Evolutionary conservation across 2,329 filamentous ascomycete species (phyloP).

Genomic region (Arthrobotrys pseudoclavata): DNA sequence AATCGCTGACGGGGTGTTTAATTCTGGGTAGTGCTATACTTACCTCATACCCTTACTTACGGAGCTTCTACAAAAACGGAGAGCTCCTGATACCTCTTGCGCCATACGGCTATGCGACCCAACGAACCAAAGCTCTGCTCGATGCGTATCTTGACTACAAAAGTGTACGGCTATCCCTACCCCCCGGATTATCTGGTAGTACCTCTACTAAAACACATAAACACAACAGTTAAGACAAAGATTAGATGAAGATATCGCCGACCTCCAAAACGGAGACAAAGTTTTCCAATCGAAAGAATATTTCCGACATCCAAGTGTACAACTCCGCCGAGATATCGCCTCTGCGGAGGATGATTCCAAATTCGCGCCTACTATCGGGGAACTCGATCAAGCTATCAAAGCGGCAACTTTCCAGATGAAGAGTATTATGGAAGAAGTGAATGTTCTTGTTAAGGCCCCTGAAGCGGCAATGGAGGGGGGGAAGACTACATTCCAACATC

Average conservation of each 20-base stretch:
- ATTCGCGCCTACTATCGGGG: slow-evolving; percentile 23
- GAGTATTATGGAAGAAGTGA: slow-evolving; percentile 60
- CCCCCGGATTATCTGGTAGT: not conserved
- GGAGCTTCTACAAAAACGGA: slow-evolving; percentile 61
- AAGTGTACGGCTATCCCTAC: slow-evolving; percentile 29
- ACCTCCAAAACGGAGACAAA: slow-evolving; percentile 56
- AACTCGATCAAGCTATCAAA: slow-evolving; percentile 45
- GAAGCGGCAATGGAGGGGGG: slow-evolving; percentile 20
- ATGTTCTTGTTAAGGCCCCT: slow-evolving; percentile 26
- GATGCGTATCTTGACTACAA: slow-evolving; percentile 63
- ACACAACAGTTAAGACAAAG: slow-evolving; percentile 34
- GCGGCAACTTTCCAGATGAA: slow-evolving; percentile 57
- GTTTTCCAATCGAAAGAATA: slow-evolving; percentile 55
- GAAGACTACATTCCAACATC: slow-evolving; percentile 34
- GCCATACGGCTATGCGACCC: slow-evolving; percentile 62
- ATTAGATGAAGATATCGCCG: slow-evolving; percentile 39
- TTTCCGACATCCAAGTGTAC: slow-evolving; percentile 26
- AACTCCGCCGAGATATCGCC: slow-evolving; percentile 23
- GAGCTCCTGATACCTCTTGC: slow-evolving; percentile 48
- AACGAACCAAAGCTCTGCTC: slow-evolving; percentile 62
- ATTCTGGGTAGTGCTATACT: slow-evolving; percentile 61
- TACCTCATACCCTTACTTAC: slow-evolving; percentile 63
- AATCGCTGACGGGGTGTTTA: not conserved
- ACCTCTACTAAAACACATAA: not conserved
- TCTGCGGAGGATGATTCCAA: slow-evolving; percentile 48